Evolutionary conservation across 2,329 filamentous ascomycete species (phyloP), one percentile per base, ranked within the genome.

Genomic region (Thielaviopsis punctulata): DNA sequence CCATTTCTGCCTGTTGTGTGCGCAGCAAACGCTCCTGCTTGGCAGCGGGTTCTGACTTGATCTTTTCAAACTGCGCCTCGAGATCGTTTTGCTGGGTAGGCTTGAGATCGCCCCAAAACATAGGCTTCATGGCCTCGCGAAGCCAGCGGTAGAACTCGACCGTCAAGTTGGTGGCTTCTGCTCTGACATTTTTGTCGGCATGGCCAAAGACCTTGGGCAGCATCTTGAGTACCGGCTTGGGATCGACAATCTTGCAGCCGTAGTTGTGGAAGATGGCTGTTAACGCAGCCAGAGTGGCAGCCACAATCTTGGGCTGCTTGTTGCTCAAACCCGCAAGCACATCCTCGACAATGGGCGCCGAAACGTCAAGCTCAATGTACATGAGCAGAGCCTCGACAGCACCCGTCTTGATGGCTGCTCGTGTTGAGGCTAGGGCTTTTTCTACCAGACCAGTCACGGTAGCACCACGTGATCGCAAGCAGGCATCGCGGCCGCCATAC

Each of bases 111-210:
- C 77, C 80, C 89, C 92, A 98, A 65, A 98, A 96, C 67, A 96
- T 83, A 36, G 90, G 87, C 65, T 98, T 98, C 81, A 98, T 95
- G 10, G 90, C 90, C 58, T 98, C 92, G 59, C 90, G 84, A 30
- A 98, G 73, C 92, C 93, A 98, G 66, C 92, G 76, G 67, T 98
- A 98, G 54, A 98, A 78, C 63, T 98, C 93, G 47, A 95, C 86
- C 0, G 90, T 84, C 53, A 98, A 72, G 59, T 84, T 88, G 46
- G 92, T 92, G 24, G 89, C 88, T 65, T 95, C 92, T 3, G 89
- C 88, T 66, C 92, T 83, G 15, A 98, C 86, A 64, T 96, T 96
- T 68, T 98, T 98, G 73, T 98, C 92, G 27, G 92, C 90, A 64
- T 96, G 92, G 19, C 86, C 87, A 63, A 95, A 98, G 1, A 82